Base-by-base conservation (phyloP, 2,329 filamentous ascomycete genomes). In the Amesomyces nigricolor region DNA sequence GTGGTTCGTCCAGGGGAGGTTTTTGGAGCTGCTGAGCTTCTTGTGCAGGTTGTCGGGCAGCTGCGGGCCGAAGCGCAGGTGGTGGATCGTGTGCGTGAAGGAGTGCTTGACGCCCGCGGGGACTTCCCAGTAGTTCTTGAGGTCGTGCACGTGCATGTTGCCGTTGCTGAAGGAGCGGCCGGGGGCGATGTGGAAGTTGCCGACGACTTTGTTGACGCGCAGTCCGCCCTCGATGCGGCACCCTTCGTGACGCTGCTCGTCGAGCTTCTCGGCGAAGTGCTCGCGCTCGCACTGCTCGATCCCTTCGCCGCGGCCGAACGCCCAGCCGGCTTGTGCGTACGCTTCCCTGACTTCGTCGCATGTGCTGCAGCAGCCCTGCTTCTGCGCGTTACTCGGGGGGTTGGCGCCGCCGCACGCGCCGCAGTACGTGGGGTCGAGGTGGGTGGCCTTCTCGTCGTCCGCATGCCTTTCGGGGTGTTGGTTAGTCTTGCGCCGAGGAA, bases 171-270 rank as follows among this genome's bases (percentile, higher is more conserved):
- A 97, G 71, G 87, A 92, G 73, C 92, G 89, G 65, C 94, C 94
- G 1, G 94, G 94, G 1, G 95, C 94, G 65, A 99, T 87, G 73
- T 99, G 94, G 80, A 99, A 99, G 77, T 99, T 99, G 54, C 94
- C 94, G 53, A 99, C 82, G 26, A 99, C 94, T 75, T 99, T 99
- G 80, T 99, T 99, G 63, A 99, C 95, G 47, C 89, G 88, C 64
- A 99, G 82, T 39, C 84, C 83, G 57, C 94, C 94, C 71, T 96
- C 91, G 61, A 99, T 88, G 49, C 94, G 89, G 74, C 94, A 99
- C 57, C 94, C 94, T 74, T 99, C 95, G 50, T 85, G 82, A 54
- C 91, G 83, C 75, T 97, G 92, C 60, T 83, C 85, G 68, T 95
- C 89, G 57, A 99, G 79, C 65, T 86, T 87, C 72, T 96, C 89